phyloP scores from a whole-genome alignment of 169 alveolate species.

The Ichthyophthirius multifiliis region DNA sequence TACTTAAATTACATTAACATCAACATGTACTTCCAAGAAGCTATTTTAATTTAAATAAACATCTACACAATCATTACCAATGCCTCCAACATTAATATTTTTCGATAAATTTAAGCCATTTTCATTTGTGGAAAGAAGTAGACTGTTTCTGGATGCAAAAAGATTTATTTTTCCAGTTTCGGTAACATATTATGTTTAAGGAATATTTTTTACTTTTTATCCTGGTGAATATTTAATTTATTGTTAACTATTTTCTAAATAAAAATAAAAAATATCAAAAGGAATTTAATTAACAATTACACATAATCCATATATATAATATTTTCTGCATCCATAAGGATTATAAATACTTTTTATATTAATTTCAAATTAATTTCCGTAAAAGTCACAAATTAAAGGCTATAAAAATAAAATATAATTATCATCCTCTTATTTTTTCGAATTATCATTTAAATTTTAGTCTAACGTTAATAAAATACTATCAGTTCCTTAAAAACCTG shows the following conservation, averaged over 20 bases:
- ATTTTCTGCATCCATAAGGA: background rate
- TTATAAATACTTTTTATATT: background rate
- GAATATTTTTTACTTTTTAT: background rate
- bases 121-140: background rate
- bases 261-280: background rate
- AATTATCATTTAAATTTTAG: too few species aligned
- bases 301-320: background rate
- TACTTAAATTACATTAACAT: background rate
- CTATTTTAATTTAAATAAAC: background rate
- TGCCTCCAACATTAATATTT: background rate
- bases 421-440: too few species aligned
- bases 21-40: background rate
- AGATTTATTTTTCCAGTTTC: background rate
- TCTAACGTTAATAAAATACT: too few species aligned
- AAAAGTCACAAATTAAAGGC: too few species aligned
- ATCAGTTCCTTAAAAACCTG: slow-evolving; percentile 4
- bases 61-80: background rate
- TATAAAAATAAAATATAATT: too few species aligned
- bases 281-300: background rate
- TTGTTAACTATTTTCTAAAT: background rate
- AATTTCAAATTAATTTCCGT: background rate
- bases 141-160: background rate
- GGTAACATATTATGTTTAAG: background rate
- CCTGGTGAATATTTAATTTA: background rate
- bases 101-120: background rate